Evolutionary conservation across 148 eudicot species (phyloP).

Genomic region (Camellia granthamiana): DNA sequence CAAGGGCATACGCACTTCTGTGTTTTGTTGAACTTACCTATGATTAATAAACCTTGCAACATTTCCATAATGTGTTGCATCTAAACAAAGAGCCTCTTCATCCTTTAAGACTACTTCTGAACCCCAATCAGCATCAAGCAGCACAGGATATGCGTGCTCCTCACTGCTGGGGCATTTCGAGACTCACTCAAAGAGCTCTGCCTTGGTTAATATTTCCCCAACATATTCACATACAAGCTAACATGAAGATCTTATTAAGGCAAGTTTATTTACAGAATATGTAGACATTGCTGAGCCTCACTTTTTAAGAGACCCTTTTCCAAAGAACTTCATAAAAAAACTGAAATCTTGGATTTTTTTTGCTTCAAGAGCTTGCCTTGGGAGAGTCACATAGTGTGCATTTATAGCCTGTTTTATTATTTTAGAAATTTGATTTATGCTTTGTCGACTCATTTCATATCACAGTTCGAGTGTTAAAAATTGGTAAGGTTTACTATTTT

Average conservation of each 20-base stretch:
- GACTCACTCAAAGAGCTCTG: constrained; percentile 54
- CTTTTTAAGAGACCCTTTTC: too few relatives aligned
- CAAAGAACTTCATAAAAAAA: too few relatives aligned
- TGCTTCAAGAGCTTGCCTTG: too few relatives aligned
- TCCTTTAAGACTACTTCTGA: constrained; percentile 53
- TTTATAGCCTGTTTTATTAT: too few relatives aligned
- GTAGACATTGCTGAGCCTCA: constrained; percentile 3
- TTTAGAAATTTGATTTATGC: too few relatives aligned
- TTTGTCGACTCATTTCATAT: too few relatives aligned
- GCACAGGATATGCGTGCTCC: constrained; percentile 59
- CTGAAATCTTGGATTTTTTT: too few relatives aligned
- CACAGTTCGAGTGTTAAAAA: too few relatives aligned
- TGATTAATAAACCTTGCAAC: constrained; percentile 87
- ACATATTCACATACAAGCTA: constrained; percentile 75
- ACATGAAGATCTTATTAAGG: background rate
- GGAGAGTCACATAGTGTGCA: too few relatives aligned
- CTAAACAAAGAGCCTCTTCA: constrained; percentile 76
- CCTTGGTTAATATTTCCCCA: constrained; percentile 72
- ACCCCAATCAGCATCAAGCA: constrained; percentile 86
- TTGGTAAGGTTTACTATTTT: too few relatives aligned
- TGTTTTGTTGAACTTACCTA: constrained; percentile 37
- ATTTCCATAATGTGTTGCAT: constrained; percentile 74
- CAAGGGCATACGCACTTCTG: background rate
- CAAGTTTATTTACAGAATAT: background rate
- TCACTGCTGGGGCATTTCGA: constrained; percentile 30